These are phyloP conservation scores for Silene noctiflora DNA, from an alignment of 179 eudicot species.

Conservation along the genomic window DNA sequence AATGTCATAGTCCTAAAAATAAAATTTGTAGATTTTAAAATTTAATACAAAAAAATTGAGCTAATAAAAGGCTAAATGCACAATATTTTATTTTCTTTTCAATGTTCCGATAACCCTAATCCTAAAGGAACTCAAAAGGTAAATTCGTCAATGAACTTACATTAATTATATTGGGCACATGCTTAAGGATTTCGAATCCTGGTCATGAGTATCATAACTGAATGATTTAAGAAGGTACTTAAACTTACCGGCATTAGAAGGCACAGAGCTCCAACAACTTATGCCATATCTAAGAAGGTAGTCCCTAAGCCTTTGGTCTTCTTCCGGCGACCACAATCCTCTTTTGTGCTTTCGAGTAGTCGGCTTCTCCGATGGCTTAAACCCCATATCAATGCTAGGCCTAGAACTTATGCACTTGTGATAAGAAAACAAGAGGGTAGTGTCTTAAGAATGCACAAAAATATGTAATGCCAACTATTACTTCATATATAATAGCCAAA, in stretches of 20 bases:
- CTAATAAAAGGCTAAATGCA: no score
- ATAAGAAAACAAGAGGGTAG: conserved; percentile 9
- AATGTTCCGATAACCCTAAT: no score
- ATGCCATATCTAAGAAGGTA: conserved; percentile 41
- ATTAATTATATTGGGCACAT: no score
- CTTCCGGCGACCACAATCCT: conserved; percentile 54
- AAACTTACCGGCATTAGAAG: conserved; percentile 65
- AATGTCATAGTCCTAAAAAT: no score
- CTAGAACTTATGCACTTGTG: background rate
- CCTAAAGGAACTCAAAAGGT: no score
- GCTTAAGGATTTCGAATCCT: no score
- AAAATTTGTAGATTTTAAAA: no score
- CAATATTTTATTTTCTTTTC: no score
- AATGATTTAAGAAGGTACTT: no score
- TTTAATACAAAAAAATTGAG: no score
- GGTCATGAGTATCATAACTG: no score
- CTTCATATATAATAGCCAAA: conserved; percentile 22
- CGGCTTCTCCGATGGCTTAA: conserved; percentile 21
- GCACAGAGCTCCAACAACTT: conserved; percentile 55
- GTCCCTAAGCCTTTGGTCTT: conserved; percentile 42
- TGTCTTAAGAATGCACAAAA: background rate
- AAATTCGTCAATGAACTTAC: no score
- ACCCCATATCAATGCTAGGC: conserved; percentile 19
- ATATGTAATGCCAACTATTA: conserved; percentile 15
- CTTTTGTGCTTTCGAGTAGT: conserved; percentile 27